Evolutionary conservation across 225 moss, liverwort and hornwort species (phyloP).

Genomic region (Straminergon stramineum): DNA sequence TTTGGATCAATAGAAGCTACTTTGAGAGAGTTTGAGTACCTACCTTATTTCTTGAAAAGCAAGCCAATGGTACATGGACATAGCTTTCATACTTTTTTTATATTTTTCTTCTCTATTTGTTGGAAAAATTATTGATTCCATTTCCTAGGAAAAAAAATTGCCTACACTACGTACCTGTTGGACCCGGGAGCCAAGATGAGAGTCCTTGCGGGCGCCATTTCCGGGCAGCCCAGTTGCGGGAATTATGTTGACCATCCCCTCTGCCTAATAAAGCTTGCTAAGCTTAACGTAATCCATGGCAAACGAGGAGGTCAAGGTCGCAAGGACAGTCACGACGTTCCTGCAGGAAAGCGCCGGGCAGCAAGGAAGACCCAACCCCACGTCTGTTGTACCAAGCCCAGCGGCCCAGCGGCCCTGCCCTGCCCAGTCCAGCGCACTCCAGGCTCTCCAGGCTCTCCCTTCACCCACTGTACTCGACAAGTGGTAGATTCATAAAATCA

Average conservation of each 20-base stretch:
- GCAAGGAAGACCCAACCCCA: not conserved
- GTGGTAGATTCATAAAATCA: not conserved
- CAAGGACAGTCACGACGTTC: constrained; percentile 43
- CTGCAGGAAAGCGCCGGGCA: constrained; percentile 3
- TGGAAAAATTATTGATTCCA: not conserved
- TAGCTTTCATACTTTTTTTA: too few species aligned
- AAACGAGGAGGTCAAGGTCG: not conserved
- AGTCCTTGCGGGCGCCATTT: not conserved
- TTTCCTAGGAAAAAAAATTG: too few species aligned
- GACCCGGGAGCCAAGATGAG: not conserved
- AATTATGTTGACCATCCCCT: not conserved
- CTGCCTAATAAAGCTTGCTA: not conserved
- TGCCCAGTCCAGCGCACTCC: not conserved
- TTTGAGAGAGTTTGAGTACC: not conserved
- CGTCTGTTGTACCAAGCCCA: constrained; percentile 1
- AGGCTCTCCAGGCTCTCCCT: not conserved
- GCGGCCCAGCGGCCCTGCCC: not conserved
- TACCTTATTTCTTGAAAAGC: not conserved
- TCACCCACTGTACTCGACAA: constrained; percentile 3
- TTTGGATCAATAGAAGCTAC: rapidly evolving
- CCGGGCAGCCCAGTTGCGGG: not conserved
- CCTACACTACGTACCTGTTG: not conserved
- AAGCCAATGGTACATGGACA: rapidly evolving
- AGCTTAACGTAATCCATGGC: not conserved
- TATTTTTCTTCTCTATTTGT: not conserved